These are phyloP conservation scores for Phytophthora aleatoria DNA, from an alignment of 352 stramenopile species.

Conservation along the genomic window DNA sequence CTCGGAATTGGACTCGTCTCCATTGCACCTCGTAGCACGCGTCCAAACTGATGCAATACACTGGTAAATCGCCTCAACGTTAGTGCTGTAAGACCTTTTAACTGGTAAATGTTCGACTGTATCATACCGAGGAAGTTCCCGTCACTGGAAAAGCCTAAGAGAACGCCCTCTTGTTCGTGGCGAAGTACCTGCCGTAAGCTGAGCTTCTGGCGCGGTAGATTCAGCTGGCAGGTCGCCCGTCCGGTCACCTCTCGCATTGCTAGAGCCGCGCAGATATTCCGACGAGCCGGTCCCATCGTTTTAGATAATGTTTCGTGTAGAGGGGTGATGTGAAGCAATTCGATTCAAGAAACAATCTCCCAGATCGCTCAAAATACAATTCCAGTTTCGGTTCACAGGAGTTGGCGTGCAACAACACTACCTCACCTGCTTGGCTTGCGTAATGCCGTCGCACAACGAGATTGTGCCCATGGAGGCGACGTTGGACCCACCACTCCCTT, in stretches of 20 bases:
- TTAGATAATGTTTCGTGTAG: not conserved
- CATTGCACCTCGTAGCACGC: conserved; percentile 53
- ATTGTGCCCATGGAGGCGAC: conserved; percentile 9
- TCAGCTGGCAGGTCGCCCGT: not conserved
- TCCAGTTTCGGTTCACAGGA: no score
- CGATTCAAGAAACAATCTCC: not conserved
- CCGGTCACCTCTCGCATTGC: conserved; percentile 16
- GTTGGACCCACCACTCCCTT: not conserved
- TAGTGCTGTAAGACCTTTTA: not conserved
- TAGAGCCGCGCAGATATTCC: conserved; percentile 14
- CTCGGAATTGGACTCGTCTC: conserved; percentile 36
- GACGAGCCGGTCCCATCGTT: not conserved
- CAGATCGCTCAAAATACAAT: not conserved
- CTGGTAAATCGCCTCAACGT: conserved; percentile 21
- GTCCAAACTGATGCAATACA: conserved; percentile 55
- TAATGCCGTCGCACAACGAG: conserved; percentile 11
- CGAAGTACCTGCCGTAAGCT: conserved; percentile 41
- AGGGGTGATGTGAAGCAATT: not conserved
- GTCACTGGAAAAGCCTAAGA: conserved; percentile 76
- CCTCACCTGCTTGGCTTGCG: not conserved
- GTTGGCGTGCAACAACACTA: not conserved
- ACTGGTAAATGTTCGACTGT: not conserved
- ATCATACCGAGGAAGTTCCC: conserved; percentile 61
- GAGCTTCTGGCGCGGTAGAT: conserved; percentile 15
- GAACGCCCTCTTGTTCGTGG: conserved; percentile 47